Evolutionary conservation across 2,329 filamentous ascomycete genomes (phyloP).

Genomic region (Scytalidium sp.): DNA sequence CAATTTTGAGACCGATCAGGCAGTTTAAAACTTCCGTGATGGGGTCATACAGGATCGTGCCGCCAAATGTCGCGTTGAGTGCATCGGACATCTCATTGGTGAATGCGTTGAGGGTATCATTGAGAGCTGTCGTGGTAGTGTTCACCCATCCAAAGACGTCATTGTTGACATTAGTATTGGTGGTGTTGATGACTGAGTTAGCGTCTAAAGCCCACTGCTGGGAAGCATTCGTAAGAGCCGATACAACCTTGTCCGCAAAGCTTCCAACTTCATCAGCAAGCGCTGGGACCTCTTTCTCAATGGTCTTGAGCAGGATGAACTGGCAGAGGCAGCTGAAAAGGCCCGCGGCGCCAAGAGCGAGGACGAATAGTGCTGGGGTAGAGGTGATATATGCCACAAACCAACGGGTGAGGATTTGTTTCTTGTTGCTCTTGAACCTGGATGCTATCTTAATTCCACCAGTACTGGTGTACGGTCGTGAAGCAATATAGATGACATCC

Average conservation of each 20-base stretch:
- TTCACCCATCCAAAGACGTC: slow-evolving; percentile 86
- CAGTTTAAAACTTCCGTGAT: slow-evolving; percentile 81
- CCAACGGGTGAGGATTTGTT: slow-evolving; percentile 65
- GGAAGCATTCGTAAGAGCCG: slow-evolving; percentile 60
- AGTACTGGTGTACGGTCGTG: slow-evolving; percentile 72
- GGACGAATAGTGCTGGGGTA: slow-evolving; percentile 63
- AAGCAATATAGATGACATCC: slow-evolving; percentile 86
- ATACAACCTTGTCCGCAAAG: slow-evolving; percentile 64
- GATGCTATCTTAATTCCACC: slow-evolving; percentile 69
- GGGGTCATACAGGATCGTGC: slow-evolving; percentile 74
- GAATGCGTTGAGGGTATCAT: slow-evolving; percentile 80
- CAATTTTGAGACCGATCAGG: slow-evolving; percentile 83
- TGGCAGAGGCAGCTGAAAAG: slow-evolving; percentile 67
- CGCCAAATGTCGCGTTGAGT: slow-evolving; percentile 76
- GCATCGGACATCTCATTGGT: slow-evolving; percentile 72
- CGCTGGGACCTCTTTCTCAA: slow-evolving; percentile 62
- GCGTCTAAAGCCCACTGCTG: slow-evolving; percentile 61
- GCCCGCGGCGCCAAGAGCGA: slow-evolving; percentile 64
- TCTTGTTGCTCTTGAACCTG: slow-evolving; percentile 56
- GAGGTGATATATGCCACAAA: slow-evolving; percentile 67
- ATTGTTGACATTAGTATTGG: slow-evolving; percentile 73
- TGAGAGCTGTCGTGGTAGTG: slow-evolving; percentile 77
- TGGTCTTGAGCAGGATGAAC: slow-evolving; percentile 58
- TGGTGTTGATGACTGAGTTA: slow-evolving; percentile 57
- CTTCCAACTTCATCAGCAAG: slow-evolving; percentile 61